Conservation (phyloP, 192 early-diverging fungal species). For the Chytriomyces sp. region DNA sequence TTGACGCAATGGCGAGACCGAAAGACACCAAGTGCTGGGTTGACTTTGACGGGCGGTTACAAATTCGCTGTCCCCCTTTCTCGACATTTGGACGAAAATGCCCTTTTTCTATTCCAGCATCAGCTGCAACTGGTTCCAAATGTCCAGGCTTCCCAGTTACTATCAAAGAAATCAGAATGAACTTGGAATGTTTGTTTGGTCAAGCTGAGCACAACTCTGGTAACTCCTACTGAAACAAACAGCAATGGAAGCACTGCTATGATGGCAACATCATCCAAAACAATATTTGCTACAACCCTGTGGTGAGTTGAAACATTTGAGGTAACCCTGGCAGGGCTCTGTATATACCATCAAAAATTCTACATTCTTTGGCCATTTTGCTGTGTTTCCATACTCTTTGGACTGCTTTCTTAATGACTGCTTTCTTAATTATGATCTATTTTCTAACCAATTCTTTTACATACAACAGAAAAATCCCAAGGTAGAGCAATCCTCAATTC, state of each 20-base stretch:
- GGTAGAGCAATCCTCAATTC: too few species aligned
- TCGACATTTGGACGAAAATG: background rate
- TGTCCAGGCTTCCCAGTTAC: background rate
- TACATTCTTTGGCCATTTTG: too few species aligned
- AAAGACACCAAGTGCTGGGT: background rate
- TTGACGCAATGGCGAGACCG: background rate
- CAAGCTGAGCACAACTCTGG: background rate
- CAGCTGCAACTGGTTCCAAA: background rate
- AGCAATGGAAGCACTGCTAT: background rate
- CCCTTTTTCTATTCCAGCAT: background rate
- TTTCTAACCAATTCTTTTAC: too few species aligned
- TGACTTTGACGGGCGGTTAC: background rate
- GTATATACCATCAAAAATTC: too few species aligned
- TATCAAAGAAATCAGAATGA: background rate
- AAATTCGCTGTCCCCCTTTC: background rate
- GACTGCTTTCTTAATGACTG: too few species aligned
- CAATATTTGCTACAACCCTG: background rate
- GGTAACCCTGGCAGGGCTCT: too few species aligned
- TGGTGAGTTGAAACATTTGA: too few species aligned
- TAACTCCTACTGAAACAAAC: background rate
- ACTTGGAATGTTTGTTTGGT: background rate
- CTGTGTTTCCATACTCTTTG: too few species aligned
- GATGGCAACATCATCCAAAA: background rate
- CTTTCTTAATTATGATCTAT: too few species aligned
- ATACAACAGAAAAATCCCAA: too few species aligned